Evolutionary conservation across 2,329 filamentous ascomycete species (phyloP), one percentile per base, ranked within the genome.

Genomic region (Diaporthe ilicicola): DNA sequence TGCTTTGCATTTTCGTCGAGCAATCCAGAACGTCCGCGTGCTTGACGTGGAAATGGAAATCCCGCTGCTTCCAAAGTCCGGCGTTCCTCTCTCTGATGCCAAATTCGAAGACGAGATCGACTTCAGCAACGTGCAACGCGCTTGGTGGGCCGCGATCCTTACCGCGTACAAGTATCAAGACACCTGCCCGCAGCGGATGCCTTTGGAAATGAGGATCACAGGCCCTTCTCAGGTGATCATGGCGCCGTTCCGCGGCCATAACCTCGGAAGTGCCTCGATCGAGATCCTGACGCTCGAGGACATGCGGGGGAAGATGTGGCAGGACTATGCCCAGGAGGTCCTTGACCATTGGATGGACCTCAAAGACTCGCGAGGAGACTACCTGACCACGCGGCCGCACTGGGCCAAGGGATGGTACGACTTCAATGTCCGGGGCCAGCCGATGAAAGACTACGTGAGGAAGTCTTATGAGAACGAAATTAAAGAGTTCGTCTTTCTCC

Each of bases 101-200:
- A 61, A 44, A 9, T 61, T 61, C 12, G 22, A 44, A 29, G 74
- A 74, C 24, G 79, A 80, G 69, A 78, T 81, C 1, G 84, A 86
- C 76, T 84, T 80, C 74, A 78, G 75, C 13, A 76, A 82, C 24
- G 81, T 85, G 1, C 83, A 83, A 66, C 78, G 79, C 5, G 84
- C 84, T 0, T 87, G 85, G 85, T 87, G 85, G 84, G 85, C 86
- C 68, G 83, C 82, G 17, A 85, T 87, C 72, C 78, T 82, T 7
- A 78, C 81, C 1, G 81, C 80, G n/a, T 86, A 86, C 72, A 74
- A 77, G 10, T 32, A 61, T 24, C 56, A 46, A 46, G 77, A 78
- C 8, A 79, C 77, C 2, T 74, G 73, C 39, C 81, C 84, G 0
- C 82, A 84, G 79, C 79, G 83, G 3, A 78, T 85, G 64, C 80